Evolutionary conservation across 2,329 filamentous ascomycete genomes (phyloP), one percentile per base, ranked within the genome.

Genomic region (Talaromyces sp.): DNA sequence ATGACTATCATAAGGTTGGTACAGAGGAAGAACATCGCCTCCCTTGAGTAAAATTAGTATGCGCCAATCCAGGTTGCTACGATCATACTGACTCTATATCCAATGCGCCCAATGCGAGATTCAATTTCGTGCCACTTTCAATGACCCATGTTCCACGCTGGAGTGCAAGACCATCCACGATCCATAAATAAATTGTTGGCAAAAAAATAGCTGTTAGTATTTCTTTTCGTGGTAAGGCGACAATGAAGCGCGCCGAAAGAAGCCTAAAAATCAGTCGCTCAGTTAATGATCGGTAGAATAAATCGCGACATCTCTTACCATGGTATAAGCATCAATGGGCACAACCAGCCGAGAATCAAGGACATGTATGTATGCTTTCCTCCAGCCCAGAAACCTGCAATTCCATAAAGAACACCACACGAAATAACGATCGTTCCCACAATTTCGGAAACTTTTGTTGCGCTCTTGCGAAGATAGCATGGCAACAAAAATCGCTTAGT

Each of bases 331-430:
- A 89, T 73, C 69, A 92, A 87, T 0, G 89, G 88, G 57, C 83
- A 82, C 0, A 88, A 87, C 90, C 90, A 92, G 1, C 83, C 78
- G 10, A 92, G 71, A 37, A 93, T 92, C 66, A 92, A 79, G 0
- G 89, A 89, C 56, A 91, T 76, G 71, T 92, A 92, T 11, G 87
- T 90, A 7, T 59, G 27, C 1, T 57, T 2, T 83, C 84, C 60
- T 81, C 75, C 1, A 79, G 80, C 6, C 80, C 80, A 31, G 74
- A 76, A n/a, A 71, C 76, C 49, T 86, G 76, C 66, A 84, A 79
- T 8, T 5, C 66, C 67, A 66, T 47, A 47, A 47, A 47, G 10
- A 9, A 47, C 43, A 24, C 43, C 43, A 5, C 43, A 24, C 22
- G 43, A 47, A 11, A 47, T 47, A 5, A 13, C 7, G 19, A 47